phyloP scores from a whole-genome alignment of 1,284 basidiomycete genomes.

The Butyriboletus appendiculatus region DNA sequence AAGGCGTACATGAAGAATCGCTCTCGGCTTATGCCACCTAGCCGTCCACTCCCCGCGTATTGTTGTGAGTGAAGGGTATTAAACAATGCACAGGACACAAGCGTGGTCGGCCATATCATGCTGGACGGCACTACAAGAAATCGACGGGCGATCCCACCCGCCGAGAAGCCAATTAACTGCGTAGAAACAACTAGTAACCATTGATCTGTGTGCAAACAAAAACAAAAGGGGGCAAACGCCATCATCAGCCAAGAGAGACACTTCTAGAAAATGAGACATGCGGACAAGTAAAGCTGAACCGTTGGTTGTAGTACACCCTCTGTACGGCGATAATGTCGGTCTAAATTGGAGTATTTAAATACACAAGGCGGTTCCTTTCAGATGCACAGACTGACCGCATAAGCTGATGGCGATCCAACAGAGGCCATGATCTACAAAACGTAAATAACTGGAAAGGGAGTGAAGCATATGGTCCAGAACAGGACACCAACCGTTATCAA shows the following conservation, averaged over 20 bases:
- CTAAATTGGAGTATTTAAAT: constrained; percentile 46
- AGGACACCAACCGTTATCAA: constrained; percentile 47
- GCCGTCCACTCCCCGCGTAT: constrained; percentile 45
- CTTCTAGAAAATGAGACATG: constrained; percentile 6
- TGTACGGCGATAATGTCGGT: constrained; percentile 45
- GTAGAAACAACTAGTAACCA: constrained; percentile 44
- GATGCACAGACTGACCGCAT: constrained; percentile 35
- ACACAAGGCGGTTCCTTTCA: background rate
- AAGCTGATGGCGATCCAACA: constrained; percentile 43
- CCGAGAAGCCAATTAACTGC: constrained; percentile 48
- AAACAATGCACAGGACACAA: constrained; percentile 54
- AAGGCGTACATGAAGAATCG: constrained; percentile 53
- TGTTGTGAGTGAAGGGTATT: constrained; percentile 57
- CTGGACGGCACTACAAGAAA: constrained; percentile 46
- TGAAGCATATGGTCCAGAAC: background rate
- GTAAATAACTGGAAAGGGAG: background rate
- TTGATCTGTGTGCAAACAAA: constrained; percentile 26
- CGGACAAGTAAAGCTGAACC: constrained; percentile 37
- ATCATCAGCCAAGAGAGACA: constrained; percentile 4
- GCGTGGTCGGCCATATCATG: constrained; percentile 55
- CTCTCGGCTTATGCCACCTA: constrained; percentile 47
- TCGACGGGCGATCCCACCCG: constrained; percentile 45
- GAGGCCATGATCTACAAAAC: constrained; percentile 52
- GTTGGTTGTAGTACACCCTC: constrained; percentile 38
- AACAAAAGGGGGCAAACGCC: constrained; percentile 1